These are phyloP conservation scores for Digitaria exilis DNA, from an alignment of 202 grass and related monocot species.

Conservation along the genomic window DNA sequence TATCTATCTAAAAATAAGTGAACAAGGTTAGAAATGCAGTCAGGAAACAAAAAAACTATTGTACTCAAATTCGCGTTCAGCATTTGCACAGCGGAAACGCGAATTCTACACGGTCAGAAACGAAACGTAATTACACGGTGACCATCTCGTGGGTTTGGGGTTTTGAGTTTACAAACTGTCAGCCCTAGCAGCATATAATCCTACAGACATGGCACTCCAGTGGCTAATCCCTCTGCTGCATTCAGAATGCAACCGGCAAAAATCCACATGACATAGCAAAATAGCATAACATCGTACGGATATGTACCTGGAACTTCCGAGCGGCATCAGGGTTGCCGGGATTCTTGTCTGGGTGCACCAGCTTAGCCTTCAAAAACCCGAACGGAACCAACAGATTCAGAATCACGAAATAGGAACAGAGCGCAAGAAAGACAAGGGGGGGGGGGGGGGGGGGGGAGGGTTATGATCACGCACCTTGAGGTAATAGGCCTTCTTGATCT, in stretches of 20 bases:
- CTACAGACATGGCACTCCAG: too few relatives aligned
- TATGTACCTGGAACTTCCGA: slow-evolving; percentile 73
- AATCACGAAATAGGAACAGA: slow-evolving; percentile 11
- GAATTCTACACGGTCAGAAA: slow-evolving; percentile 11
- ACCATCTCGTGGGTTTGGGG: not conserved
- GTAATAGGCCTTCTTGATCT: slow-evolving; percentile 99
- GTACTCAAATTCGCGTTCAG: not conserved
- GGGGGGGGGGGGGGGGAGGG: too few relatives aligned
- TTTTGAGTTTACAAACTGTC: not conserved
- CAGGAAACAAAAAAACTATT: not conserved
- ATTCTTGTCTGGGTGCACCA: slow-evolving; percentile 92
- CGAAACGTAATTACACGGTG: not conserved
- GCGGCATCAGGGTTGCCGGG: slow-evolving; percentile 75
- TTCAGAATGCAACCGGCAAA: not conserved
- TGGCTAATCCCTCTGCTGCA: not conserved
- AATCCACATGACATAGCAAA: not conserved
- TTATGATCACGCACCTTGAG: slow-evolving; percentile 54
- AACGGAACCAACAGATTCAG: slow-evolving; percentile 24
- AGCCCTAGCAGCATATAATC: not conserved
- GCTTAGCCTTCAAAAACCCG: slow-evolving; percentile 61
- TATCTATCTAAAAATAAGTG: not conserved
- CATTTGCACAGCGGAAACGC: not conserved
- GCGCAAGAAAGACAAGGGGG: not conserved
- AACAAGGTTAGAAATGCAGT: not conserved
- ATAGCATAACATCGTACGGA: not conserved